Evolutionary conservation across 2,329 filamentous ascomycete species (phyloP).

Genomic region (Dothistroma septosporum): DNA sequence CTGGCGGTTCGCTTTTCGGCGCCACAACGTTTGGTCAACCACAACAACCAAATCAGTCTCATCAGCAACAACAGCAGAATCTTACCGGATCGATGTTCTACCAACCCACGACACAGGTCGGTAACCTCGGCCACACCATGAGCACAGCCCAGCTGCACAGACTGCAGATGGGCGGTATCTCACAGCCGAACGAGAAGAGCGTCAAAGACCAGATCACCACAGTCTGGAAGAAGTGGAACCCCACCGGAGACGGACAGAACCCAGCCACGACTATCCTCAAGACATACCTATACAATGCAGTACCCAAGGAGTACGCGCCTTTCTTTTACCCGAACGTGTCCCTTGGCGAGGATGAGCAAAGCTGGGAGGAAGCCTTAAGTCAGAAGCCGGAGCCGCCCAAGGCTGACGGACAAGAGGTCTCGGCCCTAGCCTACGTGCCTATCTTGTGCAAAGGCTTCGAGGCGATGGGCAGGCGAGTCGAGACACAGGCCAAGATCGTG

Average conservation of each 20-base stretch:
- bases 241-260: slow-evolving; percentile 36
- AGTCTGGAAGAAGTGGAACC: slow-evolving; percentile 71
- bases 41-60: slow-evolving; percentile 31
- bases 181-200: slow-evolving; percentile 57
- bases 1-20: slow-evolving; percentile 9
- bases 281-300: slow-evolving; percentile 83
- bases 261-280: slow-evolving; percentile 61
- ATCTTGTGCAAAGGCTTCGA: slow-evolving; percentile 71
- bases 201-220: slow-evolving; percentile 69
- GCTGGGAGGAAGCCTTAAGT: slow-evolving; percentile 79
- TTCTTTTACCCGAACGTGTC: slow-evolving; percentile 65
- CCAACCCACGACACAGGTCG: slow-evolving; percentile 21
- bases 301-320: slow-evolving; percentile 68
- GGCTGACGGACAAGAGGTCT: slow-evolving; percentile 21
- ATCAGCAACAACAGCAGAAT: slow-evolving; percentile 28
- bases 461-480: slow-evolving; percentile 66
- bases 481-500: slow-evolving; percentile 66
- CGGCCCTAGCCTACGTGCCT: slow-evolving; percentile 62
- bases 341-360: slow-evolving; percentile 63
- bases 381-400: slow-evolving; percentile 61
- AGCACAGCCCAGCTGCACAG: slow-evolving; percentile 28
- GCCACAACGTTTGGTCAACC: slow-evolving; percentile 12
- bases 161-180: slow-evolving; percentile 23
- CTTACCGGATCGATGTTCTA: slow-evolving; percentile 16
- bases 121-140: slow-evolving; percentile 21